A percentile compares a stretch with the other conserved stretches of the same genome.
phyloP scores from a whole-genome alignment of 1,284 basidiomycete genomes.

The Cerrena zonata region DNA sequence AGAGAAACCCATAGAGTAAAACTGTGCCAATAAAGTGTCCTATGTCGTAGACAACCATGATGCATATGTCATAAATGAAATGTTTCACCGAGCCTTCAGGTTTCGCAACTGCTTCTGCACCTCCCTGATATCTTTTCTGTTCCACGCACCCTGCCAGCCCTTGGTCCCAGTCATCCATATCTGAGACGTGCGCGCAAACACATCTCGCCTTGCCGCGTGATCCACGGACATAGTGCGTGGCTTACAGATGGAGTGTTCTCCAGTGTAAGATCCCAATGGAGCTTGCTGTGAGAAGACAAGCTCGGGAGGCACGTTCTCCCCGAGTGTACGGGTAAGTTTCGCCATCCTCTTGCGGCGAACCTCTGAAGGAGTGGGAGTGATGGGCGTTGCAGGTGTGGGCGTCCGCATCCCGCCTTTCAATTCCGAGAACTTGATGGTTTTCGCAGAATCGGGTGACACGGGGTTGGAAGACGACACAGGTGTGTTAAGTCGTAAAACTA shows the following conservation, averaged over 20 bases:
- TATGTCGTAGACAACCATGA: background rate
- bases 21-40: background rate
- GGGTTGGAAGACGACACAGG: constrained; percentile 10
- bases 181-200: constrained; percentile 10
- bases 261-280: background rate
- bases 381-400: constrained; percentile 2
- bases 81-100: constrained; percentile 15
- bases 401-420: background rate
- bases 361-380: constrained; percentile 9
- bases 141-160: constrained; percentile 28
- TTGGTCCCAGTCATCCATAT: constrained; percentile 24
- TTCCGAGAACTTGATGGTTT: background rate
- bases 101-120: constrained; percentile 27
- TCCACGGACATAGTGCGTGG: background rate
- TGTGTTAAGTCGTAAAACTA: constrained; percentile 17
- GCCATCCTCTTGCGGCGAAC: constrained; percentile 34
- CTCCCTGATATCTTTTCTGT: constrained; percentile 27
- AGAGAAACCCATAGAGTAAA: background rate
- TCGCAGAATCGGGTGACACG: background rate
- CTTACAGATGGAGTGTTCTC: background rate
- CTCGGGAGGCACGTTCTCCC: constrained; percentile 46
- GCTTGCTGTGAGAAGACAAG: constrained; percentile 34
- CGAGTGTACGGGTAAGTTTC: constrained; percentile 42
- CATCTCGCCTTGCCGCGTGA: background rate
- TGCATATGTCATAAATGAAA: background rate